Evolutionary conservation across 1,139 yeast genomes (phyloP).

Genomic region (Blastobotrys capitulatus): DNA sequence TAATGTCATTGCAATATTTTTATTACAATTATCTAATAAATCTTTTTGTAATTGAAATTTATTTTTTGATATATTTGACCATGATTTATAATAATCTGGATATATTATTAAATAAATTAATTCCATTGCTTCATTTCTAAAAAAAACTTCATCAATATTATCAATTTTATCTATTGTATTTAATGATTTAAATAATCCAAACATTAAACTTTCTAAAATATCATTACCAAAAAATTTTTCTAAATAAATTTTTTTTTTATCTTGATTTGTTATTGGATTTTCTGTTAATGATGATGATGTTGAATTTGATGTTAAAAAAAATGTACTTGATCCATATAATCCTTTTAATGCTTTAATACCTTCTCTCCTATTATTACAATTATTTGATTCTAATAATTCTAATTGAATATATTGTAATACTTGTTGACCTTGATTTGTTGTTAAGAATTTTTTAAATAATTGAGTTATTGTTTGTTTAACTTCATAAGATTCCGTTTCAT

Average conservation of each 20-base stretch:
- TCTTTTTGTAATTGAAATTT: no score
- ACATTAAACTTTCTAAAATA: constrained; percentile 12
- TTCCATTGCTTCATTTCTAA: constrained; percentile 12
- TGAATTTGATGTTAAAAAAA: not conserved
- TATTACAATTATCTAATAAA: no score
- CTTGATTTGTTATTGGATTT: no score
- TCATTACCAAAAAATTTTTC: constrained; percentile 10
- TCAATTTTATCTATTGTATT: not conserved
- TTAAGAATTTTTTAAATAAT: constrained; percentile 15
- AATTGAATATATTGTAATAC: constrained; percentile 13
- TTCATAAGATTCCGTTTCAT: constrained; percentile 17
- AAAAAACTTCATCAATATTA: constrained; percentile 9
- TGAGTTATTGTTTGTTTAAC: constrained; percentile 12
- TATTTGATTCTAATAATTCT: constrained; percentile 8
- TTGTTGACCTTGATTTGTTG: constrained; percentile 10
- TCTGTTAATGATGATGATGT: no score
- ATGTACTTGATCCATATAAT: not conserved
- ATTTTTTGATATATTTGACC: no score
- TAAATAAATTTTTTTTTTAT: not conserved
- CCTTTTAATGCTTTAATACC: not conserved
- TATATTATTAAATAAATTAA: constrained; percentile 2
- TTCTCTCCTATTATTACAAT: not conserved
- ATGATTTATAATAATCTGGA: no score
- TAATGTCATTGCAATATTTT: not conserved
- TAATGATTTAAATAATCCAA: constrained; percentile 16